Evolutionary conservation across 345 rosid genomes (phyloP).

Genomic region (Abelmoschus esculentus): DNA sequence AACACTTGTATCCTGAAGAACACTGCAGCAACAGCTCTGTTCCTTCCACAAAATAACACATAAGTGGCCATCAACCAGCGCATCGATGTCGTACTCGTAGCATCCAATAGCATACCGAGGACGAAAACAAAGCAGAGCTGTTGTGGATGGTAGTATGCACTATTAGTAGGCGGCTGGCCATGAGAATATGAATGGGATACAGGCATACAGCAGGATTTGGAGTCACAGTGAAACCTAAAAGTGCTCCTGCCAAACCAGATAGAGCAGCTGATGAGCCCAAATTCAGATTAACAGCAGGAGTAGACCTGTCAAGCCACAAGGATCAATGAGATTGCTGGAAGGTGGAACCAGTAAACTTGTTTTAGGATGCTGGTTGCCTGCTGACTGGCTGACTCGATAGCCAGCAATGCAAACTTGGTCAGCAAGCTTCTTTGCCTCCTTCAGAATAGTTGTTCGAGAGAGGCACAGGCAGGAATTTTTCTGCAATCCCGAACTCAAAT

Average conservation of each 20-base stretch:
- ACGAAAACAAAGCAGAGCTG: neutral
- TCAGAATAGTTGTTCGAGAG: constrained; percentile 40
- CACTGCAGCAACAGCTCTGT: neutral
- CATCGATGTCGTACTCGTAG: neutral
- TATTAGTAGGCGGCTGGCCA: constrained; percentile 18
- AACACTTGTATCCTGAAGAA: neutral
- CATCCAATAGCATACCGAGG: neutral
- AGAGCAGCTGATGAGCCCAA: constrained; percentile 18
- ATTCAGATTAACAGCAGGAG: constrained; percentile 18
- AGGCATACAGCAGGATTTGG: constrained; percentile 23
- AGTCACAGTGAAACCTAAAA: constrained; percentile 26
- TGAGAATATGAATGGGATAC: constrained; percentile 21
- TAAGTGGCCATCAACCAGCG: neutral
- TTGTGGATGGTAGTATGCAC: constrained; percentile 24
- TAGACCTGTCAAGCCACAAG: constrained; percentile 24
- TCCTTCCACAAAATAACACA: neutral
- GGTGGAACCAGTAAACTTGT: too few species aligned
- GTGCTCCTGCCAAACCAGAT: too few species aligned
- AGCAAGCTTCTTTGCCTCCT: constrained; percentile 28
- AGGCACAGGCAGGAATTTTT: constrained; percentile 26
- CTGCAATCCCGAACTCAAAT: constrained; percentile 50
- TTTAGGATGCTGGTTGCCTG: too few species aligned
- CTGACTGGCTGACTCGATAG: too few species aligned
- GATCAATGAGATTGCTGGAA: constrained; percentile 26
- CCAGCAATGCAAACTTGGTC: constrained; percentile 20